Percentiles rank a stretch among this genome's conserved stretches.
Conservation (phyloP, 805 yeast genomes). For the Jamesozyma spencerorum region DNA sequence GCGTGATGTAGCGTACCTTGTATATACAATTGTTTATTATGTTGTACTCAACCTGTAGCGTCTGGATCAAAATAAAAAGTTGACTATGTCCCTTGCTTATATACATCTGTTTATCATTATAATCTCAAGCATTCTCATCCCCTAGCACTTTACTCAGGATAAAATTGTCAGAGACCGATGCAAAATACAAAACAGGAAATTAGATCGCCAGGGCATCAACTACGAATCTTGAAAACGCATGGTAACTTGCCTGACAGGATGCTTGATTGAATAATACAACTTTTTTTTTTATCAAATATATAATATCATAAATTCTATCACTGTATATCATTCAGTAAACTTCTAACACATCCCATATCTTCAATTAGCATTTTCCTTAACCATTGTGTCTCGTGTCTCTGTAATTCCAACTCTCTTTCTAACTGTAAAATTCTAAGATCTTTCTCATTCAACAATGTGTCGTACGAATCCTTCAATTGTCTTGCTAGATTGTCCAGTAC, state of each 20-base stretch:
- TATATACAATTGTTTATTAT: too few species aligned
- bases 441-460: constrained; percentile 23
- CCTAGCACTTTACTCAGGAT: too few species aligned
- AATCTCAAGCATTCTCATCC: too few species aligned
- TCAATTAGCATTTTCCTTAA: constrained; percentile 30
- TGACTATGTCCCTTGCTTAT: too few species aligned
- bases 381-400: constrained; percentile 30
- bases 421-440: constrained; percentile 24
- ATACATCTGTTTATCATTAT: too few species aligned
- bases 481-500: constrained; percentile 4
- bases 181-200: too few species aligned
- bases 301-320: constrained; percentile 4
- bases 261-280: neutral
- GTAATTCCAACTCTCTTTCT: constrained; percentile 26
- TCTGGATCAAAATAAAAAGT: too few species aligned
- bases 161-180: too few species aligned
- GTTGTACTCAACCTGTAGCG: too few species aligned
- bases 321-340: constrained; percentile 21
- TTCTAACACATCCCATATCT: constrained; percentile 30
- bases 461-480: constrained; percentile 22
- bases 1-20: too few species aligned
- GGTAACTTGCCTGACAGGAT: too few species aligned
- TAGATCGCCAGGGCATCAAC: too few species aligned
- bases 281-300: neutral
- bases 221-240: neutral